Percentiles rank a stretch among this genome's conserved stretches.
Conservation (phyloP, 164 flowering plant species). For the Vitis rupestris region DNA sequence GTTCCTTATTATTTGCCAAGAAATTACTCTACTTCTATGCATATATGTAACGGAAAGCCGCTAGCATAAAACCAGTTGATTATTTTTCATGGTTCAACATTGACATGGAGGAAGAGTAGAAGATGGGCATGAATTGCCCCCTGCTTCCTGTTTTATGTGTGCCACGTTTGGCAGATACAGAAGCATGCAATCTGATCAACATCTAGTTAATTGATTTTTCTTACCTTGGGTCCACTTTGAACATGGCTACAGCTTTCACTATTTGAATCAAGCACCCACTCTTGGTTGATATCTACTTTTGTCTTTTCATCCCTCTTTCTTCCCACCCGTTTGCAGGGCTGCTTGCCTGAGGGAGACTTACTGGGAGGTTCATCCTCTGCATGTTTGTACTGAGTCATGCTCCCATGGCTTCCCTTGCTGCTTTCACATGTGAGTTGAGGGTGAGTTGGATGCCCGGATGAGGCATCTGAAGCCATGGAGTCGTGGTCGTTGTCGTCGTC, state of each 20-base stretch:
- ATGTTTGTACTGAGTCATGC: background rate
- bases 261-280: slow-evolving; percentile 9
- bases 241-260: slow-evolving; percentile 26
- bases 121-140: background rate
- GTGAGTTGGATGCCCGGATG: slow-evolving; percentile 34
- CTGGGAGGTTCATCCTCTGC: background rate
- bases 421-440: slow-evolving; percentile 10
- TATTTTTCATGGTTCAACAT: too few relatives aligned
- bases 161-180: background rate
- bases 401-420: slow-evolving; percentile 1
- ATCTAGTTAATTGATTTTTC: slow-evolving; percentile 17
- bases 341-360: slow-evolving; percentile 19
- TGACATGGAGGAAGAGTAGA: background rate
- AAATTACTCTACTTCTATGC: too few relatives aligned
- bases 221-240: slow-evolving; percentile 31
- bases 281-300: slow-evolving; percentile 3
- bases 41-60: too few relatives aligned
- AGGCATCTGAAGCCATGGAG: slow-evolving; percentile 48
- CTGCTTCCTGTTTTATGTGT: background rate
- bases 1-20: too few relatives aligned
- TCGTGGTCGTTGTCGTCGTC: slow-evolving; percentile 31
- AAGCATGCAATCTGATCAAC: background rate
- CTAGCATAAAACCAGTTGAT: too few relatives aligned
- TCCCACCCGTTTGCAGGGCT: slow-evolving; percentile 20
- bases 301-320: slow-evolving; percentile 8